Percentiles rank a stretch among this genome's conserved stretches.
These are phyloP conservation scores for Porcisia hertigi DNA, from an alignment of 208 protist species.

Conservation along the genomic window DNA sequence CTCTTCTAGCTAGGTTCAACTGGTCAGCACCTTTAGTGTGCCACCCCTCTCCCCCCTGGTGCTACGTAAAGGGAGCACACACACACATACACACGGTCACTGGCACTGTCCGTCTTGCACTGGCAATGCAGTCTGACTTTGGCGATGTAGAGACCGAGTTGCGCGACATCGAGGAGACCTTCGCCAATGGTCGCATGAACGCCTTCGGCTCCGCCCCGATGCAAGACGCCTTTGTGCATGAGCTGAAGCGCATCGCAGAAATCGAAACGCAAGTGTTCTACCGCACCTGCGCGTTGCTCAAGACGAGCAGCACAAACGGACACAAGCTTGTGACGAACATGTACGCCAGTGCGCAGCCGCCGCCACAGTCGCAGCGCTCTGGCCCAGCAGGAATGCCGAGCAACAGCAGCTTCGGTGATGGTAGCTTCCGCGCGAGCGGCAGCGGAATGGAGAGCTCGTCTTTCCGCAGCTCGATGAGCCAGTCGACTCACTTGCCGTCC, in stretches of 20 bases:
- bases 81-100: neutral
- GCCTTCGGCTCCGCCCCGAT: conserved; percentile 70
- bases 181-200: conserved; percentile 83
- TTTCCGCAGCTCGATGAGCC: conserved; percentile 9
- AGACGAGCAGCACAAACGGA: conserved; percentile 56
- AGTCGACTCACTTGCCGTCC: neutral
- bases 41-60: neutral
- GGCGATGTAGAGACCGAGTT: conserved; percentile 79
- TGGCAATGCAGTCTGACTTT: conserved; percentile 66
- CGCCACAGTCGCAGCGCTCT: conserved; percentile 31
- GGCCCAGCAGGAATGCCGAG: conserved; percentile 6
- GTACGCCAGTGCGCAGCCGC: conserved; percentile 54
- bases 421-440: conserved; percentile 31
- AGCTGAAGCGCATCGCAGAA: conserved; percentile 76
- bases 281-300: conserved; percentile 73
- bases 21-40: neutral
- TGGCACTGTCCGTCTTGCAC: neutral
- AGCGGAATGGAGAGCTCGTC: conserved; percentile 30
- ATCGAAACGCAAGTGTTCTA: conserved; percentile 90
- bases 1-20: neutral
- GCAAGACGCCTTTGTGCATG: conserved; percentile 75
- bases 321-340: conserved; percentile 70
- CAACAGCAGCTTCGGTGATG: conserved; percentile 19
- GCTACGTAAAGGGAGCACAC: too few relatives aligned
- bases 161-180: conserved; percentile 81